Percentiles rank a stretch among this genome's conserved stretches.
Conservation (phyloP, 140 eudicot species). For the Erigeron philadelphicus region DNA sequence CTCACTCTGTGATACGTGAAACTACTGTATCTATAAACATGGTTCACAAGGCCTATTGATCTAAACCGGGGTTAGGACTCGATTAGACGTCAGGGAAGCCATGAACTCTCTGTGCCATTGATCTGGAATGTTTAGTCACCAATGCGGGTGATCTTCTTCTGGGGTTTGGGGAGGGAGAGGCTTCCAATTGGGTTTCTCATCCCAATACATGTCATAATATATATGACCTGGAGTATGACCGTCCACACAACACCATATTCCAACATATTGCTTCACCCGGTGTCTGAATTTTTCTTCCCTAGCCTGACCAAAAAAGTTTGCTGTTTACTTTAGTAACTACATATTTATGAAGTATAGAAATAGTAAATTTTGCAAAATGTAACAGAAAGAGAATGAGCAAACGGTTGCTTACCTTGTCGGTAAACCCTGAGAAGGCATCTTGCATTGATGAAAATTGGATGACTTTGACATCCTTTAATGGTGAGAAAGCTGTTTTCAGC, state of each 20-base stretch:
- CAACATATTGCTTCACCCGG: slow-evolving; percentile 69
- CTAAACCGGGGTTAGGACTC: slow-evolving; percentile 18
- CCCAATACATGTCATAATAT: slow-evolving; percentile 96
- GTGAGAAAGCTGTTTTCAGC: slow-evolving; percentile 54
- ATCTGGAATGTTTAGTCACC: slow-evolving; percentile 29
- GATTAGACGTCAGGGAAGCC: neutral
- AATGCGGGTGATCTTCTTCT: slow-evolving; percentile 88
- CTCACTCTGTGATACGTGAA: slow-evolving; percentile 28
- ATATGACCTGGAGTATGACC: slow-evolving; percentile 77
- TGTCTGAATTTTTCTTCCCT: slow-evolving; percentile 69
- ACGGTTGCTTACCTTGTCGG: slow-evolving; percentile 55
- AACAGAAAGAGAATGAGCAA: neutral
- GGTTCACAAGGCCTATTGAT: slow-evolving; percentile 18
- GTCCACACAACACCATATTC: slow-evolving; percentile 92
- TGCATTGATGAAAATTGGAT: slow-evolving; percentile 93
- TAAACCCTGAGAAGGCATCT: slow-evolving; percentile 76
- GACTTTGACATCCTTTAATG: slow-evolving; percentile 71
- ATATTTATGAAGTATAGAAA: too few species aligned
- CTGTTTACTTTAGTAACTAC: neutral
- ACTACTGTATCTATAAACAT: slow-evolving; percentile 20
- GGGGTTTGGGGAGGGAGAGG: slow-evolving; percentile 76
- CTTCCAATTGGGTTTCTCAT: slow-evolving; percentile 92
- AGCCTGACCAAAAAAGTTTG: slow-evolving; percentile 37
- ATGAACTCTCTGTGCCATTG: slow-evolving; percentile 20
- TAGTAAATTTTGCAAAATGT: neutral